Conservation (phyloP, 1,284 basidiomycete genomes). For the Ganoderma resinaceum region DNA sequence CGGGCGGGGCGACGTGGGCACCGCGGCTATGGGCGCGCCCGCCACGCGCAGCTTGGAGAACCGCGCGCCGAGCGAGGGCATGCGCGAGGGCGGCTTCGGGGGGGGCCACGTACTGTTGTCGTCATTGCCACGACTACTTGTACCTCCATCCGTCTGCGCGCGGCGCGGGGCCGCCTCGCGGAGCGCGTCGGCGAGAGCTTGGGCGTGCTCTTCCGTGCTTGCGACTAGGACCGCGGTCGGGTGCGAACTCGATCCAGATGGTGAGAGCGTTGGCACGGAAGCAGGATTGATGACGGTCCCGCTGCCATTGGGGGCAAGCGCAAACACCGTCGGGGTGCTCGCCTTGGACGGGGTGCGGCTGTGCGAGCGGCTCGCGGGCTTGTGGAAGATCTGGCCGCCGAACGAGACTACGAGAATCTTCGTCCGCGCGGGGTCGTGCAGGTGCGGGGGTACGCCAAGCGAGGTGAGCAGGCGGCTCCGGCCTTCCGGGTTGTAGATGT, state of each 20-base stretch:
- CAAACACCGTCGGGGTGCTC: slow-evolving; percentile 17
- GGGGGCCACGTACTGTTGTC: not conserved
- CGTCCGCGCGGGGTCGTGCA: slow-evolving; percentile 54
- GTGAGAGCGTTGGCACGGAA: not conserved
- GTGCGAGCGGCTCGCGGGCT: slow-evolving; percentile 52
- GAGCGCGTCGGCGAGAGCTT: slow-evolving; percentile 33
- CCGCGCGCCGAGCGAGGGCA: slow-evolving; percentile 17
- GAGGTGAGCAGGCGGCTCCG: slow-evolving; percentile 59
- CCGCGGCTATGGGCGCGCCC: slow-evolving; percentile 50
- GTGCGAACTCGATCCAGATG: not conserved
- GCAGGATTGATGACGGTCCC: not conserved
- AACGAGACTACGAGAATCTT: slow-evolving; percentile 80
- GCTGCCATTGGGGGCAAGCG: not conserved
- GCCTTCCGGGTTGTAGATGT: slow-evolving; percentile 59
- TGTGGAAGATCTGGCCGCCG: slow-evolving; percentile 76
- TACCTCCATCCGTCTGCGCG: not conserved
- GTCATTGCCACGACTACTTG: not conserved
- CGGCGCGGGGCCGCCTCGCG: slow-evolving; percentile 20
- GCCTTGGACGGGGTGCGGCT: slow-evolving; percentile 33
- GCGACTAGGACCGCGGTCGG: not conserved
- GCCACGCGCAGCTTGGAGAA: slow-evolving; percentile 47
- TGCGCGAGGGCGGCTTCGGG: slow-evolving; percentile 1
- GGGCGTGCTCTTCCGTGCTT: slow-evolving; percentile 24
- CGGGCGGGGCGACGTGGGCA: slow-evolving; percentile 36
- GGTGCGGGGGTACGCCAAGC: slow-evolving; percentile 62